Percentiles rank a stretch among this genome's conserved stretches.
Evolutionary conservation across 768 basidiomycete genomes (phyloP).

Genomic region (Amanita pseudoporphyria): DNA sequence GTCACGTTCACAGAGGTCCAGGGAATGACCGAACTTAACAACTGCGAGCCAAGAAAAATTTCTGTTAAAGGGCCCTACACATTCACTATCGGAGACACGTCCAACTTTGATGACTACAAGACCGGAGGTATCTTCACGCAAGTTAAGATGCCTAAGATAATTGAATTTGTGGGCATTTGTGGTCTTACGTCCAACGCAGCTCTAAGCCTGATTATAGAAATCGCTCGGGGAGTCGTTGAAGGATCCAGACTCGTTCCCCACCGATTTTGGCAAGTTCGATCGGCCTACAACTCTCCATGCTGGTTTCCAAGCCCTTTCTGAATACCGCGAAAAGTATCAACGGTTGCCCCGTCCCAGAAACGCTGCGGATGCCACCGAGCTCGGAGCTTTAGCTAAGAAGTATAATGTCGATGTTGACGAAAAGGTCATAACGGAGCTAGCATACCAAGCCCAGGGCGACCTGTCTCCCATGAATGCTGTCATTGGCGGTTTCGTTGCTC

Average conservation of each 20-base stretch:
- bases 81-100: conserved; percentile 91
- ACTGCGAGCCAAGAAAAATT: conserved; percentile 84
- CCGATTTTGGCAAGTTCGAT: conserved; percentile 97
- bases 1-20: conserved; percentile 95
- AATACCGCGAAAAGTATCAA: conserved; percentile 55
- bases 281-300: conserved; percentile 84
- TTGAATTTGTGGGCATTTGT: conserved; percentile 69
- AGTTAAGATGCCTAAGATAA: conserved; percentile 97
- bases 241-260: conserved; percentile 81
- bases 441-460: conserved; percentile 89
- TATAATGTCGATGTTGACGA: conserved; percentile 71
- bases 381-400: conserved; percentile 75
- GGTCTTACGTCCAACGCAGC: conserved; percentile 2
- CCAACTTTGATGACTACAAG: conserved; percentile 65
- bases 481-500: conserved; percentile 94
- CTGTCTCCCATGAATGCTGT: conserved; percentile 87
- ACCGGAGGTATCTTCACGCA: conserved; percentile 93
- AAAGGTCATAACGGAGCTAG: conserved; percentile 71
- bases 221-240: conserved; percentile 77
- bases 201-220: conserved; percentile 49
- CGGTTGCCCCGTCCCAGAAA: conserved; percentile 80
- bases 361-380: conserved; percentile 58
- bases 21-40: conserved; percentile 89
- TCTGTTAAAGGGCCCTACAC: conserved; percentile 96
- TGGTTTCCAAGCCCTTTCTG: conserved; percentile 89